These are phyloP conservation scores for Crithidia acanthocephali DNA, from an alignment of 208 protist species.

Conservation along the genomic window DNA sequence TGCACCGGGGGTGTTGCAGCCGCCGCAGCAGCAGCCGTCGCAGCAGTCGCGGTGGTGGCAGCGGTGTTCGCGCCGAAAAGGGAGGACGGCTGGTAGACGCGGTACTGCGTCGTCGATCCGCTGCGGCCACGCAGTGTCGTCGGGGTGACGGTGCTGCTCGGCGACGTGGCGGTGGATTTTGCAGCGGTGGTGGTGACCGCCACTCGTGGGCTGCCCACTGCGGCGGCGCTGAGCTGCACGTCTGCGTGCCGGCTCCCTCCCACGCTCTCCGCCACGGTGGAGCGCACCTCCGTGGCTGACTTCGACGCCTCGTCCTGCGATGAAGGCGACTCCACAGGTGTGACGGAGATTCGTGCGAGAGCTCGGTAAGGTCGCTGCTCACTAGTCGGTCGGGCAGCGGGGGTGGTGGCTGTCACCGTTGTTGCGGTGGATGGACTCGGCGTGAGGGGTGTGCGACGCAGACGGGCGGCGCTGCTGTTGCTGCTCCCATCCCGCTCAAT, in stretches of 20 bases:
- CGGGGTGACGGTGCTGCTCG: background rate
- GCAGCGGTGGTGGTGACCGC: background rate
- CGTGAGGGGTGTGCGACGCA: no score
- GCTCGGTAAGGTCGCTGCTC: background rate
- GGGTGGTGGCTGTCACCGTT: background rate
- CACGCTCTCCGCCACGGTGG: background rate
- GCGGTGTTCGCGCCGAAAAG: constrained; percentile 1
- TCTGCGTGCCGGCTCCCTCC: background rate
- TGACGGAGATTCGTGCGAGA: background rate
- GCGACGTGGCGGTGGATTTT: background rate
- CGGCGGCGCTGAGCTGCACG: background rate
- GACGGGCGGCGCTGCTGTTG: background rate
- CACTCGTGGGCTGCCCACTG: background rate
- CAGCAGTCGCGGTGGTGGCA: background rate
- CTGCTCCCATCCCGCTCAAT: background rate
- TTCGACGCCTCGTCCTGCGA: background rate
- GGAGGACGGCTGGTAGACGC: constrained; percentile 4
- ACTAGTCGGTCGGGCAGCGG: background rate
- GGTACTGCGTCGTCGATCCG: background rate
- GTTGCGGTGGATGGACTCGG: background rate
- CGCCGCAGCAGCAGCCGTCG: background rate
- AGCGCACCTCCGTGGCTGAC: background rate
- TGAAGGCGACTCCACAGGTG: background rate
- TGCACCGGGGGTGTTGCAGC: no score
- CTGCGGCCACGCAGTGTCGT: background rate